Evolutionary conservation across 2,329 filamentous ascomycete species (phyloP), one percentile per base, ranked within the genome.

Genomic region (Daldinia eschscholtzii): DNA sequence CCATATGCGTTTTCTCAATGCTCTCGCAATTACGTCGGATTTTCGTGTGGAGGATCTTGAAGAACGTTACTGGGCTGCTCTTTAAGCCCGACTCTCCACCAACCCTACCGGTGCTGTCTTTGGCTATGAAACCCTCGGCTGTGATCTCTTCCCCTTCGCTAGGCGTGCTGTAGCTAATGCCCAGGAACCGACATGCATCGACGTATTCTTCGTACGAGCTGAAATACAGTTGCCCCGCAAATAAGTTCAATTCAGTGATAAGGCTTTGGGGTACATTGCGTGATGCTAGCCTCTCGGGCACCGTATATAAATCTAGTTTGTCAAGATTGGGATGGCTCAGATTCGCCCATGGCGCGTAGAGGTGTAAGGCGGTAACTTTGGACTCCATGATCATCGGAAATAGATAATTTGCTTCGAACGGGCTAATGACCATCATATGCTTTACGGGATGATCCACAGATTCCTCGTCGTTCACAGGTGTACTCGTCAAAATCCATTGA

Each of bases 211-310:
- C 65, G 48, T 83, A 86, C 0, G 81, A 83, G 0, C 75, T 76
- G 9, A 93, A 80, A 71, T 93, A 93, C 0, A 93, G 81, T 61
- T 91, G 89, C 0, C 91, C 91, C 0, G 91, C 82, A 61, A 93
- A 93, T 0, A 93, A 78, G 48, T 91, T 90, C 0, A 93, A 81
- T 63, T 87, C 81, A 6, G 65, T 67, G n/a, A 73, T 58, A 18
- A 73, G 62, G 0, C 33, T 18, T 30, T 53, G 61, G 9, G 75
- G 67, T 10, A 73, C 53, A 10, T 20, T 28, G 9, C 67, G 64
- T 26, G 28, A 12, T 28, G 46, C 26, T 18, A 66, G 39, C 12
- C 7, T 18, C 6, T 64, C 30, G 0, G 75, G 75, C 12, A 70
- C 64, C 2, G 65, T 70, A 59, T 72, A 72, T 6, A 77, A 60